Evolutionary conservation across 805 yeast genomes (phyloP), one percentile per base, ranked within the genome.

Genomic region (Candida endomychidarum): DNA sequence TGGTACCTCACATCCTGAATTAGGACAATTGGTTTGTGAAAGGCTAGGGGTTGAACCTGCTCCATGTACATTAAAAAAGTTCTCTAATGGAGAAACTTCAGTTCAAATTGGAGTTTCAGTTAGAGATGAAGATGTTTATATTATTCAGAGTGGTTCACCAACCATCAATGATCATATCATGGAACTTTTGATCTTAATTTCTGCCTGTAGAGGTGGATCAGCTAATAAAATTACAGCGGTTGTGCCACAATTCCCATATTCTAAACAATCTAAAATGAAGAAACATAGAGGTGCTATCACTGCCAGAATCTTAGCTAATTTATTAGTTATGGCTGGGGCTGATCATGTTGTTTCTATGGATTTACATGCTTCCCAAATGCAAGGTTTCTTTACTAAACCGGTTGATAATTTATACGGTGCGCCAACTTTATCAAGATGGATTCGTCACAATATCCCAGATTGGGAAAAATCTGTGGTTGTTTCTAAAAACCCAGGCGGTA

Each of bases 331-430:
- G 95, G 98, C 99, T 3, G 99, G 99, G 52, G 99, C 98, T 18
- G 98, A 93, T 65, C 99, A 93, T 64, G 95, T 93, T 42, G 91
- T 93, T 27, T 87, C 96, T 3, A 90, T 93, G 97, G 99, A 93
- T 59, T 71, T 93, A 50, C 86, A 80, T 54, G 99, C 99, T 19
- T 82, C 96, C 24, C 99, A 93, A 67, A 93, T 93, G 99, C 99
- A 93, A 70, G 99, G 99, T 10, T 93, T 93, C 60, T 93, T 93
- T 71, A 78, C 95, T 23, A 90, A 89, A 54, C 99, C 99, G 0
- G 99, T 93, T 19, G 99, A 93, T 63, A 93, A 93, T 63, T 70
- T 93, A 45, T 89, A 88, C 56, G 97, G 97, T 19, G 96, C 96
- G 2, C 99, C 99, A 35, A 86, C 96, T 28, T 75, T 93, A 51